Evolutionary conservation across 2,329 filamentous ascomycete genomes (phyloP), one percentile per base, ranked within the genome.

Genomic region (Colletotrichum liaoningense): DNA sequence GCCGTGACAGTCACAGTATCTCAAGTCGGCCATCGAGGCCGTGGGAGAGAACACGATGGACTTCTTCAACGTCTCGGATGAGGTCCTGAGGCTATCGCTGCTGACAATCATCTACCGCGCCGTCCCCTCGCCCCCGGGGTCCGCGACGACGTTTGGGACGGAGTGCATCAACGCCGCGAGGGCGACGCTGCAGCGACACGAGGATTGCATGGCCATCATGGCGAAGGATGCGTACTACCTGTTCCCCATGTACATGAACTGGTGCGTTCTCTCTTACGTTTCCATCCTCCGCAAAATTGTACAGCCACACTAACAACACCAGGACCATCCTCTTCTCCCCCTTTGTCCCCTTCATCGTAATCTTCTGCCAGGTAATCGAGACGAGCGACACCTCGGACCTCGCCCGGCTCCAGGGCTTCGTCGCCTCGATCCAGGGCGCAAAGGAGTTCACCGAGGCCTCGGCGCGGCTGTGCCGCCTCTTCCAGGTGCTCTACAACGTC

Each of bases 401-500:
- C 22, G 80, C 80, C 11, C 87, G 88, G 28, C 84, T 91, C 1
- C 78, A 82, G n/a, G 84, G 83, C 2, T 87, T 92, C 22, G 84
- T 87, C 58, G 77, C 80, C 5, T 90, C 87, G 14, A 84, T 91
- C 1, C 85, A 87, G 70, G 84, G 85, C 0, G 85, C 86, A 5
- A 84, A 84, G 38, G 82, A 86, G 5, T 76, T 84, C 2, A 84
- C 82, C 1, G 78, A 89, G 67, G 87, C 88, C 0, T 87, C 89
- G 7, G 83, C 85, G 30, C 89, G 89, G 75, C 82, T 91, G 19
- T 86, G 89, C 74, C 88, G 86, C 30, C 84, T 92, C 16, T 92
- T 89, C 74, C 85, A 89, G 59, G 86, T 91, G 2, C 86, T 92
- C 63, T 86, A 88, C 75, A 89, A 85, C 46, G 87, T 92, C 8